Conservation (phyloP, 1,284 basidiomycete species). For the Mycena sp. region DNA sequence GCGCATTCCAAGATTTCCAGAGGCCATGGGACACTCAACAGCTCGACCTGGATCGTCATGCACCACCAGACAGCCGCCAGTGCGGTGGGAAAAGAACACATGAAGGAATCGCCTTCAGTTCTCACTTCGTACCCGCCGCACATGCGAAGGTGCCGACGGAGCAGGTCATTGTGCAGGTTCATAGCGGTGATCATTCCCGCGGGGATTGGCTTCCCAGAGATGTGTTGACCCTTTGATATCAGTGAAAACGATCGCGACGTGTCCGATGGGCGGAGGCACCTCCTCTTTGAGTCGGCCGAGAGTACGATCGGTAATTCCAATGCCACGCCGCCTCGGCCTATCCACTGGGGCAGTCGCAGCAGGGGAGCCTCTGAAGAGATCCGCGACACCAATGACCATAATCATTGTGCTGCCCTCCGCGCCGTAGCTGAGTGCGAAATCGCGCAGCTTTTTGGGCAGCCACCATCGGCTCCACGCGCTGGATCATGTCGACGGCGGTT, state of each 20-base stretch:
- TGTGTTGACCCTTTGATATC: slow-evolving; percentile 98
- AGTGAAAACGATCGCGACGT: slow-evolving; percentile 97
- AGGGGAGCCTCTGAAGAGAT: slow-evolving; percentile 76
- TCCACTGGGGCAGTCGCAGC: slow-evolving; percentile 54
- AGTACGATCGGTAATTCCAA: slow-evolving; percentile 59
- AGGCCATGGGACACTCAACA: slow-evolving; percentile 91
- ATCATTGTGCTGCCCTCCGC: slow-evolving; percentile 96
- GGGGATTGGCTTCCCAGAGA: slow-evolving; percentile 96
- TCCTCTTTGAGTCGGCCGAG: slow-evolving; percentile 78
- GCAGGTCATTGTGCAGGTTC: slow-evolving; percentile 88
- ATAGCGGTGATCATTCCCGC: slow-evolving; percentile 94
- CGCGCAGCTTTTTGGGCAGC: slow-evolving; percentile 96
- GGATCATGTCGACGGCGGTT: slow-evolving; percentile 96
- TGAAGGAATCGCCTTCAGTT: slow-evolving; percentile 99
- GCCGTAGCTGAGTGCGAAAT: slow-evolving; percentile 97
- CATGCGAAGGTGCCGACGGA: slow-evolving; percentile 88
- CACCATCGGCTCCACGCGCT: slow-evolving; percentile 79
- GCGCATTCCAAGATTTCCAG: slow-evolving; percentile 92
- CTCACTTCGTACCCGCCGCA: slow-evolving; percentile 99
- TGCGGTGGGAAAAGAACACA: slow-evolving; percentile 97
- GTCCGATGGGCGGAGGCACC: slow-evolving; percentile 88
- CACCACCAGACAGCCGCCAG: slow-evolving; percentile 93
- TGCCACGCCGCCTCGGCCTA: slow-evolving; percentile 51
- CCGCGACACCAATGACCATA: slow-evolving; percentile 92
- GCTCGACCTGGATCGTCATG: slow-evolving; percentile 86